A percentile compares a stretch with the other conserved stretches of the same genome.
These are phyloP conservation scores for Neofusicoccum kwambonambiense DNA, from an alignment of 2,329 filamentous ascomycete species.

Conservation along the genomic window DNA sequence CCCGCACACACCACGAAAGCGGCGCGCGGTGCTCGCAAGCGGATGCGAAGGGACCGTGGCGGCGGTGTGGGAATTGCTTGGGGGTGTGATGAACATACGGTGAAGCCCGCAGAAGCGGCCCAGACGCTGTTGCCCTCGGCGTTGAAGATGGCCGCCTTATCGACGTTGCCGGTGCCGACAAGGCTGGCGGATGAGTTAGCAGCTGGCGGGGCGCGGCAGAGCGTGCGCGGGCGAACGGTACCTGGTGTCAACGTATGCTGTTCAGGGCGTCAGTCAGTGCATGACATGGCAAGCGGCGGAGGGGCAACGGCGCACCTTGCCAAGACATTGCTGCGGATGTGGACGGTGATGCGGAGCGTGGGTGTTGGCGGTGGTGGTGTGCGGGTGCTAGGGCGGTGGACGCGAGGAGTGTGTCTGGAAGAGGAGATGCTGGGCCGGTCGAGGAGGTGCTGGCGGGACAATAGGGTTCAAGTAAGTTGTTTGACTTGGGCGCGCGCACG, in stretches of 20 bases:
- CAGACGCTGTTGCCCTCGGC: constrained; percentile 56
- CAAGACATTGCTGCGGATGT: constrained; percentile 40
- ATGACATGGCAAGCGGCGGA: constrained; percentile 10
- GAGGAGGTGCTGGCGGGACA: constrained; percentile 15
- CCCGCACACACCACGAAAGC: background rate
- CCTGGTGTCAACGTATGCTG: constrained; percentile 44
- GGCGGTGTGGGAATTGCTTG: background rate
- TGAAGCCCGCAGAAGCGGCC: constrained; percentile 81
- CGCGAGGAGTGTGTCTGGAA: constrained; percentile 25
- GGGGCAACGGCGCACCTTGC: constrained; percentile 37
- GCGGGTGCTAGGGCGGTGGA: constrained; percentile 22
- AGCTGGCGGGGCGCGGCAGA: background rate
- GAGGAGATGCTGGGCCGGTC: constrained; percentile 22
- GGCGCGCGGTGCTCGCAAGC: background rate
- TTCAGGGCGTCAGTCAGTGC: constrained; percentile 25
- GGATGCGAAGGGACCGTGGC: background rate
- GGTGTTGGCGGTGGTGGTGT: constrained; percentile 17
- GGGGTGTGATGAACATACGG: constrained; percentile 54
- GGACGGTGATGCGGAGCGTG: constrained; percentile 2
- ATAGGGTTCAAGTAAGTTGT: constrained; percentile 20
- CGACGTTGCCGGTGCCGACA: constrained; percentile 43
- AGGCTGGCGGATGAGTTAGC: constrained; percentile 32
- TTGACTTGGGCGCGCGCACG: constrained; percentile 16
- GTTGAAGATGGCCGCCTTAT: constrained; percentile 53
- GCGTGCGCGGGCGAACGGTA: constrained; percentile 22